Conservation (phyloP, 768 basidiomycete species). For the Holtermannia corniformis region DNA sequence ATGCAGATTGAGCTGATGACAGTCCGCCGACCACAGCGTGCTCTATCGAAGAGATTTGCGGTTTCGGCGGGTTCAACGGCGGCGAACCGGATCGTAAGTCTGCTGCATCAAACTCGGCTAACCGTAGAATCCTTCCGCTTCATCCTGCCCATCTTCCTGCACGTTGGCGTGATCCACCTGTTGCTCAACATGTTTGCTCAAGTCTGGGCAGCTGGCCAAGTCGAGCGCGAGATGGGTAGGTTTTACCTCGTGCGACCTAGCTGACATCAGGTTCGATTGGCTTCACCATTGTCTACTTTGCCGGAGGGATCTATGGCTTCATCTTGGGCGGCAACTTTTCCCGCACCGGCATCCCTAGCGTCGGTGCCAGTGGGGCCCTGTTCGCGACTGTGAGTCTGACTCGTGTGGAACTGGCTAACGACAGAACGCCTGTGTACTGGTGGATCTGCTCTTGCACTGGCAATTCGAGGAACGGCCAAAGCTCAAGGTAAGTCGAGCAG, state of each 20-base stretch:
- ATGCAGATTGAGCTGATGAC: background rate
- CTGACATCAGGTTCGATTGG: conserved; percentile 51
- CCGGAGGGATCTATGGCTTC: conserved; percentile 87
- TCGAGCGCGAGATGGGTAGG: conserved; percentile 74
- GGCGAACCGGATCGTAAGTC: conserved; percentile 43
- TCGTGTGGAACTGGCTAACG: conserved; percentile 3
- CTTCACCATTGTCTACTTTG: conserved; percentile 70
- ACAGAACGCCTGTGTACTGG: conserved; percentile 45
- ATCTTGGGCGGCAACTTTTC: conserved; percentile 83
- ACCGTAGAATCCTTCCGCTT: conserved; percentile 49
- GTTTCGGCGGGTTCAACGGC: conserved; percentile 63
- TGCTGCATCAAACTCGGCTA: background rate
- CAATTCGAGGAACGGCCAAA: conserved; percentile 72
- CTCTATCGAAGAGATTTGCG: conserved; percentile 71
- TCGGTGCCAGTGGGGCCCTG: conserved; percentile 88
- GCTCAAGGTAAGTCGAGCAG: conserved; percentile 52
- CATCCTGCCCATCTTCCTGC: conserved; percentile 79
- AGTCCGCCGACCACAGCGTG: conserved; percentile 58
- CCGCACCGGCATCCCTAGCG: conserved; percentile 73
- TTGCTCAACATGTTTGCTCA: conserved; percentile 85
- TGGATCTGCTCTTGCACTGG: conserved; percentile 90
- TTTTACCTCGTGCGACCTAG: background rate
- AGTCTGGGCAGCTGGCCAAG: conserved; percentile 57
- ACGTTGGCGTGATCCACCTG: conserved; percentile 92
- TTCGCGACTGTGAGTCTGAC: conserved; percentile 59